Conservation (phyloP, 2,329 filamentous ascomycete species). For the Diaporthe nobilis region DNA sequence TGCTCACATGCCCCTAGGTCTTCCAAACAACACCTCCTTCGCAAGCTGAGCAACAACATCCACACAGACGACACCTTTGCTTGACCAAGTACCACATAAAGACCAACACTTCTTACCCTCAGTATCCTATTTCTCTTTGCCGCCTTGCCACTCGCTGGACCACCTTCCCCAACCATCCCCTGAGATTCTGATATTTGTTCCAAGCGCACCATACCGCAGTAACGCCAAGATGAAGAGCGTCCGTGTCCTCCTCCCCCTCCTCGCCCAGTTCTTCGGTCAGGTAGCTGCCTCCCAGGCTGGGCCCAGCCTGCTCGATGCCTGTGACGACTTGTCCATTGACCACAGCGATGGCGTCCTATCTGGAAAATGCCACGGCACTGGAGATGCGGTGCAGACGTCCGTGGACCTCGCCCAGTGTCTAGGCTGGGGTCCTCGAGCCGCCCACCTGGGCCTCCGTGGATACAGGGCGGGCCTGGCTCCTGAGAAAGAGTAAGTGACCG, state of each 20-base stretch:
- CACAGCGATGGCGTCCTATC: conserved; percentile 13
- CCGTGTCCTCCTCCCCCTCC: neutral
- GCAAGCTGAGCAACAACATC: neutral
- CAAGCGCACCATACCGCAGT: neutral
- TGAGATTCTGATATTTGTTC: neutral
- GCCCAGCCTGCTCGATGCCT: conserved; percentile 18
- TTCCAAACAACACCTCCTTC: neutral
- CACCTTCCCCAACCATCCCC: neutral
- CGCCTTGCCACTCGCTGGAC: neutral
- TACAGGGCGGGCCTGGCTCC: neutral
- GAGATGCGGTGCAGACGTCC: neutral
- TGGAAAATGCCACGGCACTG: conserved; percentile 3
- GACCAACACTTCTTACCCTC: neutral
- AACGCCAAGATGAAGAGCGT: conserved; percentile 27
- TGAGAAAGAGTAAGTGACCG: conserved; percentile 19
- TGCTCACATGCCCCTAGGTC: neutral
- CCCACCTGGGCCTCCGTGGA: neutral
- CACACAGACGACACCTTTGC: neutral
- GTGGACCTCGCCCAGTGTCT: conserved; percentile 36
- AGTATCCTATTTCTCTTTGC: conserved; percentile 2
- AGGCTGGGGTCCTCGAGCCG: conserved; percentile 20
- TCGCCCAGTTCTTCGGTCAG: conserved; percentile 4
- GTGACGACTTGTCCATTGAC: conserved; percentile 18
- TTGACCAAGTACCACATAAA: neutral
- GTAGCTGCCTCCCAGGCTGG: neutral